These are phyloP conservation scores for Hymenoscyphus albidus DNA, from an alignment of 2,329 filamentous ascomycete genomes.

Conservation along the genomic window DNA sequence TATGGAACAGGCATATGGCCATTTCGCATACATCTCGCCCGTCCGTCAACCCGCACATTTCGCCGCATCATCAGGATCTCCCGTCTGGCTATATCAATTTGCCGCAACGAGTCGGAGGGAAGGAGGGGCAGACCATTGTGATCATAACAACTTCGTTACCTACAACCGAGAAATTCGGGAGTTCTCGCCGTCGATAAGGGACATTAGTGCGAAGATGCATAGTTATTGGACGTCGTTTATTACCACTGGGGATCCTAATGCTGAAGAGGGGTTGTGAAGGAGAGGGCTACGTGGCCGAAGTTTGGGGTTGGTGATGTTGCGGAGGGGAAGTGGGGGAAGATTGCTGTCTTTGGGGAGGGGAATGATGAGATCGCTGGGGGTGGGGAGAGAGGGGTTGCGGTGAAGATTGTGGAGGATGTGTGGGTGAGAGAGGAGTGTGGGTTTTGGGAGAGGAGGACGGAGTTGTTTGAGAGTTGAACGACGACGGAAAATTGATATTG, in stretches of 20 bases:
- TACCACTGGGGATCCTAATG: conserved; percentile 33
- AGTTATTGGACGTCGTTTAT: conserved; percentile 35
- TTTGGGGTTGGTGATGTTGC: conserved; percentile 17
- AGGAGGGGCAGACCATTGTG: conserved; percentile 41
- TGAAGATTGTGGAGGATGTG: conserved; percentile 41
- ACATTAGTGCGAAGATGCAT: conserved; percentile 31
- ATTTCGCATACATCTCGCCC: conserved; percentile 63
- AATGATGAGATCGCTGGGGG: conserved; percentile 51
- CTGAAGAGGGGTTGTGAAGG: conserved; percentile 20
- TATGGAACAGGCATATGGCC: conserved; percentile 57
- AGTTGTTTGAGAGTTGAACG: conserved; percentile 39
- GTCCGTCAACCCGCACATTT: conserved; percentile 56
- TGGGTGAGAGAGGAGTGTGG: conserved; percentile 47
- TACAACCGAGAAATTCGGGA: conserved; percentile 32
- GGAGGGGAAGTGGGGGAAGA: conserved; percentile 11
- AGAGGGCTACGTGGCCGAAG: conserved; percentile 23
- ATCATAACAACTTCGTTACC: conserved; percentile 44
- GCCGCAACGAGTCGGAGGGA: conserved; percentile 41
- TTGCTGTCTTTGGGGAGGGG: conserved; percentile 56
- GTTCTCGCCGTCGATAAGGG: conserved; percentile 9
- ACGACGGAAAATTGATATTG: no score
- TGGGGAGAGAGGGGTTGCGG: conserved; percentile 40
- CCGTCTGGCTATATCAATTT: conserved; percentile 57
- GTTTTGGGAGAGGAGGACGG: conserved; percentile 59
- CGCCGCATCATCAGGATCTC: conserved; percentile 27